A percentile compares a stretch with the other conserved stretches of the same genome.
Conservation (phyloP, 192 early-diverging fungal genomes). For the Backusella tuberculispora region DNA sequence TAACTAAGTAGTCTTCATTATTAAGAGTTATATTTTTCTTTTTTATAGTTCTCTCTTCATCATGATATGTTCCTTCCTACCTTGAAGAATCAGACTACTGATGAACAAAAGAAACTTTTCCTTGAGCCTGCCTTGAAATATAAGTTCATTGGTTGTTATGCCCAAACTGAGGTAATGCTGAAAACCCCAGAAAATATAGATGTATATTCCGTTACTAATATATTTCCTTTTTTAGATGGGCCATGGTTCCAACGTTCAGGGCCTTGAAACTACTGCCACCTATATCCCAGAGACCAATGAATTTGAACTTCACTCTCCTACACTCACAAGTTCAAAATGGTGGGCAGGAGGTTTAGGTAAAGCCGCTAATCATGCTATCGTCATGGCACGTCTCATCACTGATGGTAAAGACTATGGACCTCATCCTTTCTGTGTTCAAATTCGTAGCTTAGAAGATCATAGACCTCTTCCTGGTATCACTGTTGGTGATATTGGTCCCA, state of each 20-base stretch:
- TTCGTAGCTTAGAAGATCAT: conserved; percentile 77
- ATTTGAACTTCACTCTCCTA: conserved; percentile 85
- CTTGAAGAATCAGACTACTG: conserved; percentile 70
- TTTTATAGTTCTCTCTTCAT: conserved; percentile 68
- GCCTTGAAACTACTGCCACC: conserved; percentile 87
- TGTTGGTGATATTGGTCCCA: conserved; percentile 86
- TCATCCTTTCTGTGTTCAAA: conserved; percentile 80
- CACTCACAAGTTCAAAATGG: conserved; percentile 82
- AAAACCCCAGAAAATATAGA: neutral
- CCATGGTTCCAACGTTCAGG: conserved; percentile 85
- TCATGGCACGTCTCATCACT: conserved; percentile 80
- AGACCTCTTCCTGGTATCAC: conserved; percentile 74
- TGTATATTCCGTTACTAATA: neutral
- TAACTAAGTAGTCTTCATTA: neutral
- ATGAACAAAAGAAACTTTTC: conserved; percentile 81
- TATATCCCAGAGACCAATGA: conserved; percentile 82
- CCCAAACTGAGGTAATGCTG: conserved; percentile 70
- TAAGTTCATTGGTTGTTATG: conserved; percentile 86
- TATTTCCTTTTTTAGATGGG: conserved; percentile 35
- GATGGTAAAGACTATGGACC: conserved; percentile 79
- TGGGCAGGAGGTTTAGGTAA: conserved; percentile 87
- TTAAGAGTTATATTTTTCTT: neutral
- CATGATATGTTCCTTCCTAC: conserved; percentile 85
- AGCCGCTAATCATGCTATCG: conserved; percentile 80
- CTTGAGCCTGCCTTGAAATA: conserved; percentile 71